Conservation (phyloP, 2,329 filamentous ascomycete species). For the Beauveria rudraprayagi region DNA sequence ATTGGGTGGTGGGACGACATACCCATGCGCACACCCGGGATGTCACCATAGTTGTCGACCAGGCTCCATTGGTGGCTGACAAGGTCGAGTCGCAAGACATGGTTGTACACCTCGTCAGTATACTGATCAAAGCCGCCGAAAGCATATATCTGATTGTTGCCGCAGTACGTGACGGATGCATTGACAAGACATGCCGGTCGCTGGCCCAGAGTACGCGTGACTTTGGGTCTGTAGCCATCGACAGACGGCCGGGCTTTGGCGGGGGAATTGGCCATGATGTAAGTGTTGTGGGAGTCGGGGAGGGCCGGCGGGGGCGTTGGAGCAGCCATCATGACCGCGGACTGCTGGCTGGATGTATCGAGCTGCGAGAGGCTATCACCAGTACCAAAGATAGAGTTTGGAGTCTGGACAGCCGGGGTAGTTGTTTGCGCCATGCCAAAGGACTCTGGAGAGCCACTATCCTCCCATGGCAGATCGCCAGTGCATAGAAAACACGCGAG, state of each 20-base stretch:
- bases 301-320: constrained; percentile 22
- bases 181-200: constrained; percentile 93
- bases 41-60: constrained; percentile 97
- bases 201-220: constrained; percentile 69
- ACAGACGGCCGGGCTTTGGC: constrained; percentile 54
- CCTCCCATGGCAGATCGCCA: neutral
- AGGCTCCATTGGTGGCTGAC: constrained; percentile 86
- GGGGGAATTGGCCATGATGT: constrained; percentile 84
- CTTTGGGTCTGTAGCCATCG: constrained; percentile 77
- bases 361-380: constrained; percentile 15
- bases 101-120: constrained; percentile 98
- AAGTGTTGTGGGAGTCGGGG: constrained; percentile 63
- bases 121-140: constrained; percentile 99
- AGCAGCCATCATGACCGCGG: constrained; percentile 18
- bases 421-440: constrained; percentile 37
- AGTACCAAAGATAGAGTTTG: constrained; percentile 40
- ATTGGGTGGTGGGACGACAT: constrained; percentile 21
- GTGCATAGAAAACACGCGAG: neutral
- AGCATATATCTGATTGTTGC: constrained; percentile 94
- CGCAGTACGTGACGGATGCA: constrained; percentile 97
- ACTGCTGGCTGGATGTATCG: constrained; percentile 19
- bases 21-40: constrained; percentile 96
- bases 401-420: constrained; percentile 31
- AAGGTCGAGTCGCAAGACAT: constrained; percentile 84
- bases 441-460: neutral